A percentile compares a stretch with the other conserved stretches of the same genome.
Evolutionary conservation across 495 filamentous ascomycete genomes (phyloP).

Genomic region (Penicillium lividum): DNA sequence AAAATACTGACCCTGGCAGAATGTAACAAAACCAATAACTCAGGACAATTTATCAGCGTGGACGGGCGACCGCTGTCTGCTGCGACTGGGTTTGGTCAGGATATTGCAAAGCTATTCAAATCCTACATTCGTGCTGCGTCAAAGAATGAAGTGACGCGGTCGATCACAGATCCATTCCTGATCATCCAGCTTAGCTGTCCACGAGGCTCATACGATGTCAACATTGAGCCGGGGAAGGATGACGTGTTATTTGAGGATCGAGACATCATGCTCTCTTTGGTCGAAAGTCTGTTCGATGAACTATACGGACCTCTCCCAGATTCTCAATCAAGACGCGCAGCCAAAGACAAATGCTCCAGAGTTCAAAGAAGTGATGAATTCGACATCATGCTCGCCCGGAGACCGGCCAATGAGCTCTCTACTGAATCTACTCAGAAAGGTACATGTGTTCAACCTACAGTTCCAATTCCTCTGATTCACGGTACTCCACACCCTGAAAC

Average conservation of each 20-base stretch:
- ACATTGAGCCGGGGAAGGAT: conserved; percentile 89
- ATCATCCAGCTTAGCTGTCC: conserved; percentile 73
- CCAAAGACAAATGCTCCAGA: conserved; percentile 9
- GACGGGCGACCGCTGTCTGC: conserved; percentile 75
- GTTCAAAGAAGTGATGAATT: conserved; percentile 11
- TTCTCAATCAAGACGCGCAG: background rate
- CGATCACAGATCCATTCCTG: conserved; percentile 67
- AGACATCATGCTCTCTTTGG: conserved; percentile 48
- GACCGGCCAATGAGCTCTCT: background rate
- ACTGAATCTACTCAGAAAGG: background rate
- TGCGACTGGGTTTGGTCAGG: conserved; percentile 62
- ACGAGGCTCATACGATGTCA: conserved; percentile 74
- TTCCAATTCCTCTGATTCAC: background rate
- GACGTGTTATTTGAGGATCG: conserved; percentile 77
- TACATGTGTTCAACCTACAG: background rate
- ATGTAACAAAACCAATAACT: conserved; percentile 54
- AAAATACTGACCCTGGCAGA: conserved; percentile 35
- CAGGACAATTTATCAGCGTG: conserved; percentile 70
- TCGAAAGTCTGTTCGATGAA: conserved; percentile 56
- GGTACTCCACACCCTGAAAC: background rate
- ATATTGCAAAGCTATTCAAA: conserved; percentile 64
- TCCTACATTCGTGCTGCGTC: conserved; percentile 48
- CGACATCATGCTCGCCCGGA: conserved; percentile 29
- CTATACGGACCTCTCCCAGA: conserved; percentile 52
- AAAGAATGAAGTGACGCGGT: conserved; percentile 15